Evolutionary conservation across 106 monocot species (phyloP), one percentile per base, ranked within the genome.

Genomic region (Vanilla planifolia): DNA sequence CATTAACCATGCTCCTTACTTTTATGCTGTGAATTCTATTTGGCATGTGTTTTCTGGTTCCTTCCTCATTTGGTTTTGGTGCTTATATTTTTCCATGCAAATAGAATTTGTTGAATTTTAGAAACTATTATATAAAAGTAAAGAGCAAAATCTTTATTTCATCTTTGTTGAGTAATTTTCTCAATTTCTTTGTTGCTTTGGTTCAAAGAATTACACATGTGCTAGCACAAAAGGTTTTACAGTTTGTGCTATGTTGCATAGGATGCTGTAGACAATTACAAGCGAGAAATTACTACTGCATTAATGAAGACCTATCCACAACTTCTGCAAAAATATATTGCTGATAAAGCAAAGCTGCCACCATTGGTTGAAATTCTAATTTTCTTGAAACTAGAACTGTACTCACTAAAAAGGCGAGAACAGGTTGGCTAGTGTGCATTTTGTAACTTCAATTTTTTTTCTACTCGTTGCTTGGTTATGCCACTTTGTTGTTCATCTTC

Each of bases 281-380:
- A 67, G 60, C 63, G 63, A 63, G 96, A 88, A 60, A 48, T 96
- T 63, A 96, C 96, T 30, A 37, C 67, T 59, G 91, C 90, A 33
- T 59, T 96, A 72, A 74, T 96, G 69, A 91, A 84, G 71, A 80
- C 56, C 33, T 96, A 91, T 48, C 96, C 96, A 7, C 83, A 77
- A 32, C 84, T 96, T 63, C 53, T 96, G 59, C 75, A 64, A 36
- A 90, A 88, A 70, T 96, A 84, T 66, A 66, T 87, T 67, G 58
- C 96, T 46, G 87, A 96, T 56, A 96, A 96, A 79, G 78, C 85
- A 68, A 96, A 96, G 69, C 61, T 91, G 23, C 81, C 90, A 23
- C 63, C 87, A 45, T 69, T 96, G 63, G 74, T 96, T 63, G 87
- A 96, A 65, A 84, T 96, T 41, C 46, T 81, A 27, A 13, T 74